Evolutionary conservation across 202 grass and related monocot genomes (phyloP).

Genomic region (Brachypodium distachyon): DNA sequence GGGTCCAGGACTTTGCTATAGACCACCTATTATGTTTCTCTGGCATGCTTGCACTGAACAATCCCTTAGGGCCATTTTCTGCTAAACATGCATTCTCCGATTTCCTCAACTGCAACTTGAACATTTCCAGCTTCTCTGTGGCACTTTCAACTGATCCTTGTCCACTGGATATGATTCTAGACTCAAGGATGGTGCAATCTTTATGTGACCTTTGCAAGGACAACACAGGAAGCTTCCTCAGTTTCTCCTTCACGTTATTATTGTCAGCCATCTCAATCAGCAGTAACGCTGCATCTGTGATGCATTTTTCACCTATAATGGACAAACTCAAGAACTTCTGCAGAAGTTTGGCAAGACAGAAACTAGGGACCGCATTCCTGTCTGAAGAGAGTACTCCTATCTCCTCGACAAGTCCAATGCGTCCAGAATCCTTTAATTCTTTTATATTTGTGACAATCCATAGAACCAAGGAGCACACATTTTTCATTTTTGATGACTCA

Average conservation of each 20-base stretch:
- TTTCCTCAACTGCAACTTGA: constrained; percentile 39
- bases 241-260: constrained; percentile 37
- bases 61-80: not conserved
- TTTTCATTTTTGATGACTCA: constrained; percentile 25
- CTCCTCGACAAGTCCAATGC: constrained; percentile 45
- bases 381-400: constrained; percentile 42
- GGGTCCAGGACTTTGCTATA: constrained; percentile 58
- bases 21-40: constrained; percentile 46
- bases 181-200: constrained; percentile 13
- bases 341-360: constrained; percentile 64
- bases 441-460: constrained; percentile 77
- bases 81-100: not conserved
- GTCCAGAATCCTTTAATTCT: constrained; percentile 48
- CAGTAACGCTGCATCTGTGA: constrained; percentile 51
- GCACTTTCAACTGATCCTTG: constrained; percentile 42
- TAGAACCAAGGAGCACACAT: constrained; percentile 43
- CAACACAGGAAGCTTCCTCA: constrained; percentile 59
- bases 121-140: constrained; percentile 33
- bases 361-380: constrained; percentile 45
- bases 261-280: constrained; percentile 56
- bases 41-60: not conserved
- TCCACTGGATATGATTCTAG: constrained; percentile 12
- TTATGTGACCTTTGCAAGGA: constrained; percentile 14
- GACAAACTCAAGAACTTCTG: constrained; percentile 52
- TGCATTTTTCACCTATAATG: constrained; percentile 41